Percentiles rank a stretch among this genome's conserved stretches.
Evolutionary conservation across 139 green algal species (phyloP).

Genomic region (Penium margaritaceum): DNA sequence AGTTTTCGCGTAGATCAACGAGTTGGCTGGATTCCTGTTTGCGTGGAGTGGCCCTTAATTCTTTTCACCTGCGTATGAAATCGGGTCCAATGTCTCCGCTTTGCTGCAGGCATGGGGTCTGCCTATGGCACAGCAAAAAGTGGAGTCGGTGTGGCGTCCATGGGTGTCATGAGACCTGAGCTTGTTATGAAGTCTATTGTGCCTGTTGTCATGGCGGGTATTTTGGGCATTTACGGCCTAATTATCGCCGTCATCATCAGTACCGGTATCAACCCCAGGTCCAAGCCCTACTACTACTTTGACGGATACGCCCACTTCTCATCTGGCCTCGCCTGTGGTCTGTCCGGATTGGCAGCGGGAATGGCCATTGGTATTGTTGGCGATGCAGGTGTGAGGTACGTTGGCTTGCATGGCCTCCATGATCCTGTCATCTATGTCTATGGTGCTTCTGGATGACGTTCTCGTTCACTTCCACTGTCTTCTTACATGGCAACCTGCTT

Average conservation of each 20-base stretch:
- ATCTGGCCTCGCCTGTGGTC: slow-evolving; percentile 85
- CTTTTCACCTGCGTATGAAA: not conserved
- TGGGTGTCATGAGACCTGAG: slow-evolving; percentile 98
- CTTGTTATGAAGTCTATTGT: slow-evolving; percentile 99
- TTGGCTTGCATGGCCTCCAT: not conserved
- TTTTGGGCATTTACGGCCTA: slow-evolving; percentile 98
- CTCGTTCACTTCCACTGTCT: not conserved
- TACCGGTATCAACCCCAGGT: slow-evolving; percentile 71
- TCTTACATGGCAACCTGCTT: too few relatives aligned
- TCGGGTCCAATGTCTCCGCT: not conserved
- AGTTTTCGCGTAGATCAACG: too few relatives aligned
- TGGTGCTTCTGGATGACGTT: slow-evolving; percentile 51
- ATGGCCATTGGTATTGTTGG: slow-evolving; percentile 99
- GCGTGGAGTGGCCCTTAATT: too few relatives aligned
- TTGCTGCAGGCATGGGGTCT: slow-evolving; percentile 82
- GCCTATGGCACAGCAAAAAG: slow-evolving; percentile 97
- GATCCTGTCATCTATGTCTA: not conserved
- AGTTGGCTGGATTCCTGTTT: too few relatives aligned
- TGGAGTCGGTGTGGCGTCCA: slow-evolving; percentile 94
- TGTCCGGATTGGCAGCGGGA: slow-evolving; percentile 84
- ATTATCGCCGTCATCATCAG: slow-evolving; percentile 98
- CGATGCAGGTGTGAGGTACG: slow-evolving; percentile 83
- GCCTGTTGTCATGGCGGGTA: slow-evolving; percentile 96
- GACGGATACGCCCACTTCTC: slow-evolving; percentile 96
- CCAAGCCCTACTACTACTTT: slow-evolving; percentile 85